Percentiles rank a stretch among this genome's conserved stretches.
Conservation (phyloP, 2,329 filamentous ascomycete genomes). For the Aureobasidium leucospermi region DNA sequence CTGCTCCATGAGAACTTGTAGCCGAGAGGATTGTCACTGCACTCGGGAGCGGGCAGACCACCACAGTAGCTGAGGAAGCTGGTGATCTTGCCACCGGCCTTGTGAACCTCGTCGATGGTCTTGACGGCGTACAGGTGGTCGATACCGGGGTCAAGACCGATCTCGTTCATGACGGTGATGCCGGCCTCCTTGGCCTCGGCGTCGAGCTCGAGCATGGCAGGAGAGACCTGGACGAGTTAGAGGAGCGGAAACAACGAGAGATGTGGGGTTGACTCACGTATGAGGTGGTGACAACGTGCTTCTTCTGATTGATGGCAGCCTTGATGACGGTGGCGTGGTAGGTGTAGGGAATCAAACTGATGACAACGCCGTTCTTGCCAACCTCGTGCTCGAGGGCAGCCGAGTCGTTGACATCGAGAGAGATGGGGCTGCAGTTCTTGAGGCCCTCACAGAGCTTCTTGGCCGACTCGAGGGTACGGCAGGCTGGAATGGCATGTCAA, state of each 20-base stretch:
- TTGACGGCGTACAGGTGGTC: conserved; percentile 77
- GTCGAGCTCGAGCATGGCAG: conserved; percentile 86
- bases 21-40: conserved; percentile 80
- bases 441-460: conserved; percentile 67
- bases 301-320: conserved; percentile 86
- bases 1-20: conserved; percentile 80
- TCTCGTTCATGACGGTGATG: conserved; percentile 98
- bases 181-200: conserved; percentile 76
- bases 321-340: conserved; percentile 87
- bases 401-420: conserved; percentile 74
- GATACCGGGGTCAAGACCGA: conserved; percentile 67
- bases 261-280: conserved; percentile 52
- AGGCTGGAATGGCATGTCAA: conserved; percentile 47
- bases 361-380: conserved; percentile 53
- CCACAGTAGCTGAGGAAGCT: conserved; percentile 82
- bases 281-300: conserved; percentile 89
- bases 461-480: conserved; percentile 70
- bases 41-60: conserved; percentile 60
- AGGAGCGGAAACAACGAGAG: background rate
- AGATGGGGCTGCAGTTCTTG: conserved; percentile 65
- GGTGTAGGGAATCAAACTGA: conserved; percentile 78
- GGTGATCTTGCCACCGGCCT: conserved; percentile 74
- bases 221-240: conserved; percentile 42
- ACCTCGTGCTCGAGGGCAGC: conserved; percentile 73
- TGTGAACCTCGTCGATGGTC: conserved; percentile 82